Conservation (phyloP, 2,329 filamentous ascomycete genomes). For the Magnaporthiopsis incrustans region DNA sequence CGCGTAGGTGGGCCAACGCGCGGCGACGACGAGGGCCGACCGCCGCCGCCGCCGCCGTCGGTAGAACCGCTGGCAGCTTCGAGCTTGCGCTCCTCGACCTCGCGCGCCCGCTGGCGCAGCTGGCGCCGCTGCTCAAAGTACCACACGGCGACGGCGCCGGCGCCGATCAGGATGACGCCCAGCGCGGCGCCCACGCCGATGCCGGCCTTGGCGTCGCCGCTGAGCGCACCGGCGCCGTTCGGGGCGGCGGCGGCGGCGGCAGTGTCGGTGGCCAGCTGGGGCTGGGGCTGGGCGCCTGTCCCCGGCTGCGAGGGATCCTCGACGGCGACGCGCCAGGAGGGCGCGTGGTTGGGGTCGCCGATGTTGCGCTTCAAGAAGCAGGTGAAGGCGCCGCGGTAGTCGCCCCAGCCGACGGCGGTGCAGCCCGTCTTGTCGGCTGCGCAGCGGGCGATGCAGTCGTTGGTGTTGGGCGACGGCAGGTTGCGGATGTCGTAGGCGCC, state of each 20-base stretch:
- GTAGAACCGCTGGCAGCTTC: not conserved
- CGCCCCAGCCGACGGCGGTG: conserved; percentile 27
- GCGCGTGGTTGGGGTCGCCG: conserved; percentile 18
- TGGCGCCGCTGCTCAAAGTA: conserved; percentile 1
- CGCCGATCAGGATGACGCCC: conserved; percentile 27
- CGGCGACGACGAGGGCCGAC: not conserved
- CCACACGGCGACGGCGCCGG: not conserved
- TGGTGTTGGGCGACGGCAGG: conserved; percentile 17
- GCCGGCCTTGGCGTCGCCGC: conserved; percentile 45
- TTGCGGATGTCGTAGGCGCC: conserved; percentile 23
- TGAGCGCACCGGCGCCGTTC: conserved; percentile 20
- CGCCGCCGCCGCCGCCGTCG: not conserved
- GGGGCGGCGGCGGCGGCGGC: too few relatives aligned
- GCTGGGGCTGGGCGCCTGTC: not conserved
- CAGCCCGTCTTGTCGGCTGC: conserved; percentile 19
- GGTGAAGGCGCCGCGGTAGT: conserved; percentile 16
- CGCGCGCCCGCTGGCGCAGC: not conserved
- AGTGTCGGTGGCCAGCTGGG: not conserved
- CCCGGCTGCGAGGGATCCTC: conserved; percentile 13
- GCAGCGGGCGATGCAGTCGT: conserved; percentile 25
- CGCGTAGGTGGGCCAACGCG: not conserved
- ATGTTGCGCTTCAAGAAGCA: conserved; percentile 29
- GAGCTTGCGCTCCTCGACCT: not conserved
- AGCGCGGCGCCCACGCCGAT: conserved; percentile 45
- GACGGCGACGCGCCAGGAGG: conserved; percentile 24